Evolutionary conservation across 345 rosid genomes (phyloP), one percentile per base, ranked within the genome.

Genomic region (Hypericum perforatum): DNA sequence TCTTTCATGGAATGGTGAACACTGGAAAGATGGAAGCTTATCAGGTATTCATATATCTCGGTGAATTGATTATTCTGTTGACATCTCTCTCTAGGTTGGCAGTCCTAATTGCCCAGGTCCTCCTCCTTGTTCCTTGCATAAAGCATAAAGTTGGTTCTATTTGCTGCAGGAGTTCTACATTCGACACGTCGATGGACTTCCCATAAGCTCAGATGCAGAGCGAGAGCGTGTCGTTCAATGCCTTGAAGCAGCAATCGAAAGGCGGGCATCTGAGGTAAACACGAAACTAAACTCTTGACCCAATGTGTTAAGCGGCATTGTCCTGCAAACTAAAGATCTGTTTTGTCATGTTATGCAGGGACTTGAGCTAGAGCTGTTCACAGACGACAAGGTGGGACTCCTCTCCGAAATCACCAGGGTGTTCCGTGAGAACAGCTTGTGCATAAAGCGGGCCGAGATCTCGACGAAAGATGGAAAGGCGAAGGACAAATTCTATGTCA

Each of bases 1-100:
- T 90, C 52, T 90, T 75, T 63, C 97, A 90, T 57, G 95, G 95
- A 56, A 76, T 80, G 89, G 95, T 86, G 59, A 69, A 68, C 73
- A 76, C 97, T 0, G 78, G 78, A 46, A 73, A 57, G 57, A 70
- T 51, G 64, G 95, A 84, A 63, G 86, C 97, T 61, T 82, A 80
- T 67, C 97, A 84, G 94, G 97, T 86, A 64, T 5, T 69, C 69
- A 57, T 56, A 42, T 3, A 42, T 61, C 16, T 6, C 61, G 16
- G 44, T 29, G 44, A 52, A 45, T 38, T 13, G 45, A 41, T 12
- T 39, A 16, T 36, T 3, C 10, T 40, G 16, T 48, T 38, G 41
- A 8, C 32, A 22, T 22, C 32, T 22, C 32, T 22, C 32, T 22
- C 32, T 22, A 22, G 32, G 32, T 22, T 22, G 32, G 32, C 32